A percentile compares a stretch with the other conserved stretches of the same genome.
Evolutionary conservation across 805 yeast genomes (phyloP).

Genomic region (Pichia cabralensis): DNA sequence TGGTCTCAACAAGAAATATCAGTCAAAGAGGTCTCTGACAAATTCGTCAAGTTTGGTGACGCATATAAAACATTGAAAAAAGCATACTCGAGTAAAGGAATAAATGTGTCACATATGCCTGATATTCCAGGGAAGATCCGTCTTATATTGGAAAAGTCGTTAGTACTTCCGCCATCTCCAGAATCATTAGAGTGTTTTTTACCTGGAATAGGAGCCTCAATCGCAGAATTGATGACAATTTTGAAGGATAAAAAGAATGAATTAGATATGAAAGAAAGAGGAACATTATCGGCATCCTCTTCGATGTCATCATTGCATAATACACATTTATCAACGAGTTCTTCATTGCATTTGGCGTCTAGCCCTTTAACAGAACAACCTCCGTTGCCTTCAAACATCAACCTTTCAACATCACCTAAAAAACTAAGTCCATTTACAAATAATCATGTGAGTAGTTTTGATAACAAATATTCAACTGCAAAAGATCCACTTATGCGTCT

Average conservation of each 20-base stretch:
- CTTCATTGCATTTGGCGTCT: no score
- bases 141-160: conserved; percentile 71
- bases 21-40: conserved; percentile 79
- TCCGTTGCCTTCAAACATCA: no score
- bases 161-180: conserved; percentile 78
- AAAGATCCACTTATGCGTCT: conserved; percentile 64
- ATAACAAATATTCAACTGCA: neutral
- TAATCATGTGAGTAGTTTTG: neutral
- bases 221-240: conserved; percentile 68
- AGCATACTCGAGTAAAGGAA: conserved; percentile 69
- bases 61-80: conserved; percentile 82
- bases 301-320: conserved; percentile 1
- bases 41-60: conserved; percentile 86
- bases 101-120: conserved; percentile 74
- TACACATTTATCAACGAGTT: no score
- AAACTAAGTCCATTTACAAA: neutral
- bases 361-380: no score
- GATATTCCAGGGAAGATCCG: conserved; percentile 84
- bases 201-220: conserved; percentile 79
- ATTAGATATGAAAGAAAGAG: conserved; percentile 11
- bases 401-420: neutral
- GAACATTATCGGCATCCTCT: neutral
- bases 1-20: conserved; percentile 83
- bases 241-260: conserved; percentile 69
- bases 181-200: conserved; percentile 69